phyloP scores from a whole-genome alignment of 2,329 filamentous ascomycete species.

The Alternaria arbusti region DNA sequence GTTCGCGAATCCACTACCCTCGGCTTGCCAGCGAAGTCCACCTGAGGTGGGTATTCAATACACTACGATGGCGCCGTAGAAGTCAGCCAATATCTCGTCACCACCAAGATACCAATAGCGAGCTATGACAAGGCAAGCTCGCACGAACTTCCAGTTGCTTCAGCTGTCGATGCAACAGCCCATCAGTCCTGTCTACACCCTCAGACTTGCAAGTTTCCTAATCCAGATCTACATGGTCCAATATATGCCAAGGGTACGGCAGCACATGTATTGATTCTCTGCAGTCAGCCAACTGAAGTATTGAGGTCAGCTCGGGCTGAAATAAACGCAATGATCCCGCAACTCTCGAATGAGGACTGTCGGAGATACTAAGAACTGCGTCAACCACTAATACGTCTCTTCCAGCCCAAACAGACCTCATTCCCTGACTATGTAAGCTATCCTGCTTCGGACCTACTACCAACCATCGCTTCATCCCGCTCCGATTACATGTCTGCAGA shows the following conservation, averaged over 20 bases:
- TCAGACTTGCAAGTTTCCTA: neutral
- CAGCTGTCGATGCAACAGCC: neutral
- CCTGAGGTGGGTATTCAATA: neutral
- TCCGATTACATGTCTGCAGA: neutral
- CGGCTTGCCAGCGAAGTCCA: neutral
- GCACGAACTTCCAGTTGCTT: constrained; percentile 2
- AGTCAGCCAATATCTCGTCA: neutral
- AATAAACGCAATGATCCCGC: too few relatives aligned
- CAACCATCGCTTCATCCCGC: neutral
- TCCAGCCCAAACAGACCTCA: too few relatives aligned
- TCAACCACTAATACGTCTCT: too few relatives aligned
- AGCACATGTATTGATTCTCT: neutral
- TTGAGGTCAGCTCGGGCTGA: too few relatives aligned
- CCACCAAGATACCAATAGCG: neutral
- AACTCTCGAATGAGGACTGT: too few relatives aligned
- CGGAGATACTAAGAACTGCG: too few relatives aligned
- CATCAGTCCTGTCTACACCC: neutral
- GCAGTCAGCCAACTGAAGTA: too few relatives aligned
- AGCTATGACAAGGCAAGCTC: neutral
- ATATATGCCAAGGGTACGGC: neutral
- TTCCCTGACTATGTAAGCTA: neutral
- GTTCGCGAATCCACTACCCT: neutral
- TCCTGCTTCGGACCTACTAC: neutral
- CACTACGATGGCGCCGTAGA: neutral
- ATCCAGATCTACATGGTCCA: accelerated